Evolutionary conservation across 2,329 filamentous ascomycete genomes (phyloP).

Genomic region (Aspergillus caelatus): DNA sequence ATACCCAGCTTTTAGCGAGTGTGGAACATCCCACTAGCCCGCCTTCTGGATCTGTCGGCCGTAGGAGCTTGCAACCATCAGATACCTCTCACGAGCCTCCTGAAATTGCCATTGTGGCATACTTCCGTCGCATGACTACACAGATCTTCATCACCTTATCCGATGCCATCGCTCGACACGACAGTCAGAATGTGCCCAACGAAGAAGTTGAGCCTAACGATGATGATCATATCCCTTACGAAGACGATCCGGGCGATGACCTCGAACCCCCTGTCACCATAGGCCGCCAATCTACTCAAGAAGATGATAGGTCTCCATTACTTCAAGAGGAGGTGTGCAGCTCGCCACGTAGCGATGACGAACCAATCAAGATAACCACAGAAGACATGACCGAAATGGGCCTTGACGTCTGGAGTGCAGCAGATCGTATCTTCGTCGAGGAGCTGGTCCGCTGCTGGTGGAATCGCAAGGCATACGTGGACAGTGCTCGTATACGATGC

Average conservation of each 20-base stretch:
- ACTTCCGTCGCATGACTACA: constrained; percentile 52
- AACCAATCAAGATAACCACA: constrained; percentile 41
- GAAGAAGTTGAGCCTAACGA: constrained; percentile 26
- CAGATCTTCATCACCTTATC: constrained; percentile 50
- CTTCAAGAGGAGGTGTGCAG: constrained; percentile 14
- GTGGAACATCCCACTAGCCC: constrained; percentile 37
- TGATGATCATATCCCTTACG: constrained; percentile 22
- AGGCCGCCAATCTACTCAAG: constrained; percentile 27
- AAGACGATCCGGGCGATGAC: constrained; percentile 28
- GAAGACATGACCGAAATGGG: constrained; percentile 53
- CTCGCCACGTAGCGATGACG: constrained; percentile 15
- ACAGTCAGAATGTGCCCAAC: constrained; percentile 24
- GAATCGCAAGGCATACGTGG: constrained; percentile 46
- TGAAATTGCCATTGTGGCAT: constrained; percentile 53
- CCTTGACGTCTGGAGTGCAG: constrained; percentile 52
- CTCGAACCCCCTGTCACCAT: constrained; percentile 25
- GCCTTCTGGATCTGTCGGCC: constrained; percentile 25
- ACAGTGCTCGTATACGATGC: constrained; percentile 48
- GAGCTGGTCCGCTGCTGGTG: constrained; percentile 51
- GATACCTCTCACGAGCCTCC: constrained; percentile 39
- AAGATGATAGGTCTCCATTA: constrained; percentile 32
- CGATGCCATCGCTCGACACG: constrained; percentile 46
- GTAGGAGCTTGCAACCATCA: constrained; percentile 30
- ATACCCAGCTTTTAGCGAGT: constrained; percentile 43
- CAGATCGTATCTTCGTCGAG: constrained; percentile 50